Evolutionary conservation across 208 protist species (phyloP).

Genomic region (Acanthamoeba comandoni): DNA sequence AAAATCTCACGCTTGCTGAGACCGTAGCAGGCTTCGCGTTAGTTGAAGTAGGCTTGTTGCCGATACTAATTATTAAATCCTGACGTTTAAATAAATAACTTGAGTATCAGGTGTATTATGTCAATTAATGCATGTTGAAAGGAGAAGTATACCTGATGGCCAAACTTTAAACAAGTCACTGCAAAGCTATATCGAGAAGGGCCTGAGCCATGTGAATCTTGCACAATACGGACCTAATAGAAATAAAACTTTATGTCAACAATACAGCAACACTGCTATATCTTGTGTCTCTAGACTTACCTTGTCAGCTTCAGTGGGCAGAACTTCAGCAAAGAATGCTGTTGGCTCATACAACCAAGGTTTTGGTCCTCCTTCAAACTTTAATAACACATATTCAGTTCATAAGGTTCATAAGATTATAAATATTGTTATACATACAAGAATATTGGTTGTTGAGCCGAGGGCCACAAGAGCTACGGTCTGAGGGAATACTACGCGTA

Average conservation of each 20-base stretch:
- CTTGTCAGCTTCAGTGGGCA: constrained; percentile 21
- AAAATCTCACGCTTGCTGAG: constrained; percentile 23
- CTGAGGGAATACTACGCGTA: constrained; percentile 54
- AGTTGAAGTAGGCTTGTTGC: constrained; percentile 66
- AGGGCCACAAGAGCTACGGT: constrained; percentile 26
- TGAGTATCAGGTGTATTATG: no score
- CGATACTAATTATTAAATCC: not conserved
- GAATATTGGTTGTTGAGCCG: constrained; percentile 44
- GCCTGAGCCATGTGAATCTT: constrained; percentile 7
- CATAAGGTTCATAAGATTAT: not conserved
- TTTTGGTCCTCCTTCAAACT: constrained; percentile 72
- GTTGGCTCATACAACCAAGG: constrained; percentile 73
- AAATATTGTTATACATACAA: constrained; percentile 20
- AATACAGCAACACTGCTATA: not conserved
- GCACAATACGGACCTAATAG: constrained; percentile 18
- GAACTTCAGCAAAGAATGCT: constrained; percentile 38
- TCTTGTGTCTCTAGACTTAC: not conserved
- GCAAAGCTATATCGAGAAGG: constrained; percentile 38
- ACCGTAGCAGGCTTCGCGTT: constrained; percentile 55
- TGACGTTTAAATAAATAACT: no score
- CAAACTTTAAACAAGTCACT: constrained; percentile 58
- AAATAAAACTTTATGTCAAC: not conserved
- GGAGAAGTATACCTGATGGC: constrained; percentile 8
- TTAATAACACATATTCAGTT: not conserved
- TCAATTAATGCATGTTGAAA: not conserved